These are phyloP conservation scores for Kluyveromyces wickerhamii DNA, from an alignment of 805 yeast species.

Conservation along the genomic window DNA sequence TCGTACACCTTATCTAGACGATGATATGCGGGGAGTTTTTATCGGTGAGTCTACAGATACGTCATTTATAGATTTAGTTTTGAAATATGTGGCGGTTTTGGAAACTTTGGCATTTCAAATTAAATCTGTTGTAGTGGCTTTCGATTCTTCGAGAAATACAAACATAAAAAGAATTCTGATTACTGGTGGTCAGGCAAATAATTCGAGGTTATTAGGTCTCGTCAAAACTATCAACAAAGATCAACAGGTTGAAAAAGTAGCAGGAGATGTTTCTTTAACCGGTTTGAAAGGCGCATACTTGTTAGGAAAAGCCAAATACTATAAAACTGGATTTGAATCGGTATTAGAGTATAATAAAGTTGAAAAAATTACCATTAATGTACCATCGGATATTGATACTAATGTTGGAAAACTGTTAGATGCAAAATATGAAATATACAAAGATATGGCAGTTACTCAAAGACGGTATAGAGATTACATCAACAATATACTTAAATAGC, in stretches of 20 bases:
- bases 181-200: constrained; percentile 49
- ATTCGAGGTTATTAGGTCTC: constrained; percentile 33
- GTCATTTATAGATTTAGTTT: constrained; percentile 29
- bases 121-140: constrained; percentile 31
- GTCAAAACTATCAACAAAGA: constrained; percentile 20
- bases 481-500: too few species aligned
- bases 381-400: background rate
- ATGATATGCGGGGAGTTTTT: too few species aligned
- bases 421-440: constrained; percentile 18
- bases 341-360: background rate
- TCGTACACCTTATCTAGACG: too few species aligned
- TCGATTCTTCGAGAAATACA: constrained; percentile 10
- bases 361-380: too few species aligned
- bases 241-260: constrained; percentile 11
- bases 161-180: constrained; percentile 32
- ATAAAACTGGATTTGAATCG: constrained; percentile 6
- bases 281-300: constrained; percentile 20
- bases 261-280: constrained; percentile 11
- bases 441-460: constrained; percentile 33
- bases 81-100: constrained; percentile 38
- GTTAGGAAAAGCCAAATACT: constrained; percentile 14
- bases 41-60: too few species aligned
- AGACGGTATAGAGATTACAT: constrained; percentile 28
- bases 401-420: constrained; percentile 13
- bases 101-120: constrained; percentile 50